A percentile compares a stretch with the other conserved stretches of the same genome.
Conservation (phyloP, 1,284 basidiomycete genomes). For the Phylloboletellus chloephorus region DNA sequence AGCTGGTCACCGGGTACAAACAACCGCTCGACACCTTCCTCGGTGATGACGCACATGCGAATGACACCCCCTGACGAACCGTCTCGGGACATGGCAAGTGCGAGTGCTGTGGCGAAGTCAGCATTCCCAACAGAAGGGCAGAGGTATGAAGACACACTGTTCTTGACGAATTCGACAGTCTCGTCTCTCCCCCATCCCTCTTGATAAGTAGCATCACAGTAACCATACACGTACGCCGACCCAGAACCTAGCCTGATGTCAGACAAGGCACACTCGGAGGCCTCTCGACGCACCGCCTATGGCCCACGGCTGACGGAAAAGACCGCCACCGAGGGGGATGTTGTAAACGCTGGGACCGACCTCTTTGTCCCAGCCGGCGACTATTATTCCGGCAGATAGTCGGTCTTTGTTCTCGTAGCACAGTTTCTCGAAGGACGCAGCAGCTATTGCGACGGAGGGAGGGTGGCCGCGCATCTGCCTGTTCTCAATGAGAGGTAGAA, state of each 20-base stretch:
- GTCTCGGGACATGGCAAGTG: constrained; percentile 96
- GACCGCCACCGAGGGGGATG: constrained; percentile 88
- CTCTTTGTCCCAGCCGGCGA: constrained; percentile 96
- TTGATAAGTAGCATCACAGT: constrained; percentile 96
- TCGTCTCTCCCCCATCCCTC: constrained; percentile 91
- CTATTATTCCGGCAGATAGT: constrained; percentile 92
- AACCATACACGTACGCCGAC: constrained; percentile 97
- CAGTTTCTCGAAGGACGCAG: constrained; percentile 81
- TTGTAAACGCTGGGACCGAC: constrained; percentile 95
- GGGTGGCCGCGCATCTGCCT: constrained; percentile 66
- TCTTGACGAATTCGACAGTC: constrained; percentile 93
- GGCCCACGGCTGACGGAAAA: constrained; percentile 95
- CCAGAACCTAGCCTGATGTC: constrained; percentile 66
- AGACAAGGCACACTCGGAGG: not conserved
- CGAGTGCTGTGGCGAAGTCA: constrained; percentile 58
- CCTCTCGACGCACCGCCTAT: constrained; percentile 69
- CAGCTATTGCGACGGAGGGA: constrained; percentile 80
- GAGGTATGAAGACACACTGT: constrained; percentile 60
- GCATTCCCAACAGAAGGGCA: not conserved
- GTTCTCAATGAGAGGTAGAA: constrained; percentile 10
- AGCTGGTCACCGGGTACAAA: constrained; percentile 94
- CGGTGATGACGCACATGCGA: constrained; percentile 94
- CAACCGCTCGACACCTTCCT: constrained; percentile 84
- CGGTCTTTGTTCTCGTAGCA: constrained; percentile 95
- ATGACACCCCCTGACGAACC: constrained; percentile 98